Percentiles rank a stretch among this genome's conserved stretches.
Conservation (phyloP, 169 alveolate genomes). For the Theileria orientalis region DNA sequence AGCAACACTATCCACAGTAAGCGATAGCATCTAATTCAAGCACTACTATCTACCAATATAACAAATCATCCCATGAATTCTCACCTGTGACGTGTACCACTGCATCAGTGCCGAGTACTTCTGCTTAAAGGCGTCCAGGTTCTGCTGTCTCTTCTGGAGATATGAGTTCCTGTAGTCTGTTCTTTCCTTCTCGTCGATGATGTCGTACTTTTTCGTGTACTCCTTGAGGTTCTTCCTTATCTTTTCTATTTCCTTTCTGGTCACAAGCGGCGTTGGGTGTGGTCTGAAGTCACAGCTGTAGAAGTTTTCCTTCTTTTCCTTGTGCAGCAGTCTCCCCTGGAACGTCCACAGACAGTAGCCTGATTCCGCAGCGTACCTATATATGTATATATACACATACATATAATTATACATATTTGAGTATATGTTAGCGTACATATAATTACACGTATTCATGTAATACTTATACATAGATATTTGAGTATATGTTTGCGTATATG, state of each 20-base stretch:
- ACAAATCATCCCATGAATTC: constrained; percentile 1
- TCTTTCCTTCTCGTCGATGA: constrained; percentile 78
- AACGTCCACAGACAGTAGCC: constrained; percentile 85
- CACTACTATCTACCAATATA: too few relatives aligned
- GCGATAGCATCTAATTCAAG: too few relatives aligned
- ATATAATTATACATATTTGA: too few relatives aligned
- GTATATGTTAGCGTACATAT: too few relatives aligned
- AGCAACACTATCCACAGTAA: too few relatives aligned
- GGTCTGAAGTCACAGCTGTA: constrained; percentile 87
- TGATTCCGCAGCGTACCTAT: constrained; percentile 75
- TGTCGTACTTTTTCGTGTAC: constrained; percentile 73
- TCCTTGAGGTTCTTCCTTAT: constrained; percentile 83
- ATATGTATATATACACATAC: constrained; percentile 5
- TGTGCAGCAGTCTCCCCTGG: constrained; percentile 84
- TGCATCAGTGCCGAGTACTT: constrained; percentile 47
- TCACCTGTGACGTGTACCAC: constrained; percentile 67
- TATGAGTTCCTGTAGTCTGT: constrained; percentile 69
- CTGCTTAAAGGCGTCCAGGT: constrained; percentile 62
- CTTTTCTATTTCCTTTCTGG: constrained; percentile 75
- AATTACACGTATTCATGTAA: not conserved
- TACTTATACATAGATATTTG: not conserved
- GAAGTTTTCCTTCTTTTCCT: constrained; percentile 77
- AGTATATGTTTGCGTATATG: not conserved
- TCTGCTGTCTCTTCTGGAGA: constrained; percentile 66
- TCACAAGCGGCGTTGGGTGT: constrained; percentile 84